Evolutionary conservation across 2,329 filamentous ascomycete species (phyloP).

Genomic region (Aquanectria penicillioides): DNA sequence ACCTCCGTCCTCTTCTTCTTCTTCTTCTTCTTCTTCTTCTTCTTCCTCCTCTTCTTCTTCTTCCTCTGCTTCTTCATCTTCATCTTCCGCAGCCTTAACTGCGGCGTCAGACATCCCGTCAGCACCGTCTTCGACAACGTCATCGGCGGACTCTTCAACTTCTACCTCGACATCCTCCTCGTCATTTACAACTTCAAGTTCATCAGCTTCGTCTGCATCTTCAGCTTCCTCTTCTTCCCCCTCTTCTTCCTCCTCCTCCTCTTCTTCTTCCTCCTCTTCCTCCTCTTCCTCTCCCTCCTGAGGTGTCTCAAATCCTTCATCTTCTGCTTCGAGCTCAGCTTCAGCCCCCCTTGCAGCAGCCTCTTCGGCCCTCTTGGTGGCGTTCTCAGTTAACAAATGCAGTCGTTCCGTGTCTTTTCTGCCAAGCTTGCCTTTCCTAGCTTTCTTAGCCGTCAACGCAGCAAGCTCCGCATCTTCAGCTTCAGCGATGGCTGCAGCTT

Average conservation of each 20-base stretch:
- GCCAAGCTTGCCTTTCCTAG: constrained; percentile 34
- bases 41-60: constrained; percentile 14
- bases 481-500: constrained; percentile 11
- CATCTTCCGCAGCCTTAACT: constrained; percentile 37
- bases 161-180: constrained; percentile 39
- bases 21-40: constrained; percentile 18
- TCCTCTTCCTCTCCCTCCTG: background rate
- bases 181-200: constrained; percentile 21
- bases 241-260: background rate
- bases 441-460: constrained; percentile 33
- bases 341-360: constrained; percentile 5
- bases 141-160: background rate
- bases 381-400: constrained; percentile 32
- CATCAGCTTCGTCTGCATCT: constrained; percentile 19
- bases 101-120: constrained; percentile 25
- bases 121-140: constrained; percentile 38
- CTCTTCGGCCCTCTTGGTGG: constrained; percentile 31
- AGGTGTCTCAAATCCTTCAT: too few relatives aligned
- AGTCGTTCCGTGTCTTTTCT: constrained; percentile 38
- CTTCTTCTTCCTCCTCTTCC: constrained; percentile 5
- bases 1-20: constrained; percentile 19
- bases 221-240: constrained; percentile 26
- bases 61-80: constrained; percentile 32
- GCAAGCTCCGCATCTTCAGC: constrained; percentile 21
- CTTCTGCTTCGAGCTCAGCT: constrained; percentile 1